Conservation (phyloP, 805 yeast species). For the Cyberlindnera mycetangii region DNA sequence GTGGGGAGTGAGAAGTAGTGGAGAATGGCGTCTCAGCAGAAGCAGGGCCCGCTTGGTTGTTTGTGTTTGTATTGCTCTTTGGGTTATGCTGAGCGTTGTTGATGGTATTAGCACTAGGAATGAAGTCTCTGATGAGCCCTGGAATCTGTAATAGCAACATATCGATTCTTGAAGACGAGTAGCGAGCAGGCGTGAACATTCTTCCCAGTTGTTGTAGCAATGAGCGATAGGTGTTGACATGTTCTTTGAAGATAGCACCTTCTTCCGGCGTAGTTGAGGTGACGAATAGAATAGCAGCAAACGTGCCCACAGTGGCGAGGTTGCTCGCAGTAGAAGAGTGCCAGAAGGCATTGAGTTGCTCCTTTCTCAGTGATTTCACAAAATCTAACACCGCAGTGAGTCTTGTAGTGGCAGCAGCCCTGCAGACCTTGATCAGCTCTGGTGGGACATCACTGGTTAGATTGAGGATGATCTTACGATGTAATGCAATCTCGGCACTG, state of each 20-base stretch:
- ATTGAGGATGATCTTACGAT: conserved; percentile 67
- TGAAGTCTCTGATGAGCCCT: conserved; percentile 34
- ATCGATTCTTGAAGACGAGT: conserved; percentile 70
- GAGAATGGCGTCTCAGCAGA: conserved; percentile 17
- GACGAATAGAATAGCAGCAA: conserved; percentile 76
- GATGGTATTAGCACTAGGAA: conserved; percentile 6
- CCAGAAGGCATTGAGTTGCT: conserved; percentile 88
- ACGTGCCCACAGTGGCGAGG: conserved; percentile 79
- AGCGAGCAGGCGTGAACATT: conserved; percentile 75
- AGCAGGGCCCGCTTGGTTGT: conserved; percentile 4
- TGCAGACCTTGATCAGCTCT: conserved; percentile 63
- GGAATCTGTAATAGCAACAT: conserved; percentile 74
- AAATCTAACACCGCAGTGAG: conserved; percentile 59
- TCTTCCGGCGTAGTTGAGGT: conserved; percentile 65
- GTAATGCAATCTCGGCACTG: conserved; percentile 85
- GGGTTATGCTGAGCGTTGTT: conserved; percentile 4
- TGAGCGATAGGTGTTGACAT: conserved; percentile 75
- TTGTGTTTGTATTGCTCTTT: conserved; percentile 12
- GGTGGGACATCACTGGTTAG: conserved; percentile 43
- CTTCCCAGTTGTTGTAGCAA: conserved; percentile 69
- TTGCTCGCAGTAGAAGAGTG: conserved; percentile 77
- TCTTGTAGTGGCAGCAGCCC: conserved; percentile 83
- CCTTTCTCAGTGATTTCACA: conserved; percentile 66
- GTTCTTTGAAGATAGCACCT: conserved; percentile 58
- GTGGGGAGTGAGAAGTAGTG: conserved; percentile 14